These are phyloP conservation scores for Tricholoma matsutake DNA, from an alignment of 768 basidiomycete genomes.

Conservation along the genomic window DNA sequence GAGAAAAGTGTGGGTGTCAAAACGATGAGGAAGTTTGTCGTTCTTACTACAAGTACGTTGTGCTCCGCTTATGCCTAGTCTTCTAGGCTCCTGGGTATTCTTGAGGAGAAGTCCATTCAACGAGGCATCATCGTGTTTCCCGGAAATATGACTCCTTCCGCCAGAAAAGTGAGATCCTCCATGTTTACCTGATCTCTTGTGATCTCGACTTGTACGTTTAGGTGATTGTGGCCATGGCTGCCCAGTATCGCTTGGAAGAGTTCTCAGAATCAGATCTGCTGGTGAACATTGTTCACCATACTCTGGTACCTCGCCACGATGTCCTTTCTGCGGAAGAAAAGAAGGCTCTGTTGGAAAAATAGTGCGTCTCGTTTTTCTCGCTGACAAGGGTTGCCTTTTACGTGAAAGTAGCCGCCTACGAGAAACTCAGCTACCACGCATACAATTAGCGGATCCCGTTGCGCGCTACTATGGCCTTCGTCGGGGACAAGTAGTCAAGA, in stretches of 20 bases:
- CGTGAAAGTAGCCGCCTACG: conserved; percentile 74
- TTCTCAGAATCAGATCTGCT: conserved; percentile 95
- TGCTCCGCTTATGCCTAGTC: conserved; percentile 6
- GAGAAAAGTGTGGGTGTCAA: conserved; percentile 95
- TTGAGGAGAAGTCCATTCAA: conserved; percentile 89
- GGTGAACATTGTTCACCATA: conserved; percentile 97
- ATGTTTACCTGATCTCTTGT: conserved; percentile 9
- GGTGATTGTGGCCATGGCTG: conserved; percentile 91
- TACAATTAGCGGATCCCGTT: conserved; percentile 96
- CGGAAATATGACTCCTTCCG: conserved; percentile 94
- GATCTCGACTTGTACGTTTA: conserved; percentile 28
- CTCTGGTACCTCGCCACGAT: conserved; percentile 90
- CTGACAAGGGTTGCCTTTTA: conserved; percentile 9
- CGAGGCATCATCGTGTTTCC: conserved; percentile 95
- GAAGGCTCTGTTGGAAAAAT: conserved; percentile 80
- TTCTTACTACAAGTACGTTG: not conserved
- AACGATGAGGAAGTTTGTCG: conserved; percentile 91
- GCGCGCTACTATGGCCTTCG: conserved; percentile 96
- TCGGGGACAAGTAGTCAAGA: conserved; percentile 97
- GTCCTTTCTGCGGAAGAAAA: conserved; percentile 86
- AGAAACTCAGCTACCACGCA: conserved; percentile 96
- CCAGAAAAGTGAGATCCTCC: conserved; percentile 69
- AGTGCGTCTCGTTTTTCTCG: conserved; percentile 60
- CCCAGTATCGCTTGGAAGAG: conserved; percentile 86
- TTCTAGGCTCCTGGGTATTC: conserved; percentile 75